Conservation (phyloP, 2,329 filamentous ascomycete genomes). For the Fusarium robinianum region DNA sequence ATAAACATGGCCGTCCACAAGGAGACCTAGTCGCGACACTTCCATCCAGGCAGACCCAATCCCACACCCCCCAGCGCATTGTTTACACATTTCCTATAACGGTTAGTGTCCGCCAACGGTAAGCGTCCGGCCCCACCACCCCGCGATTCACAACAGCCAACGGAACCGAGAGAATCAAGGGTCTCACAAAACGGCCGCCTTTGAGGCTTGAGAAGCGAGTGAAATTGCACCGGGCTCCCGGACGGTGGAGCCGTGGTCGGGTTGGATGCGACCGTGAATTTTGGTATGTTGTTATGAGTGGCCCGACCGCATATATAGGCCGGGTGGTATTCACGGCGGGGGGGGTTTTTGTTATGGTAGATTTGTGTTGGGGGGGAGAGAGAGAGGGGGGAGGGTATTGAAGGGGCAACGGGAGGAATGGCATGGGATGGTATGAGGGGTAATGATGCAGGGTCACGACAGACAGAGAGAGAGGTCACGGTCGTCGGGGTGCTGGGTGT, state of each 20-base stretch:
- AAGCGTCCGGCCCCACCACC: slow-evolving; percentile 29
- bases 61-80: slow-evolving; percentile 31
- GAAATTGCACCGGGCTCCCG: too few species aligned
- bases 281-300: slow-evolving; percentile 21
- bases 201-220: neutral
- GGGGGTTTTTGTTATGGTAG: slow-evolving; percentile 1
- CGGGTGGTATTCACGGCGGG: slow-evolving; percentile 26
- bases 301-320: slow-evolving; percentile 6
- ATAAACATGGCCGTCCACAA: slow-evolving; percentile 21
- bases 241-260: slow-evolving; percentile 5
- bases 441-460: slow-evolving; percentile 54
- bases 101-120: slow-evolving; percentile 42
- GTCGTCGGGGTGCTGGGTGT: too few species aligned
- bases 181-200: slow-evolving; percentile 29
- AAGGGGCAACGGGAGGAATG: slow-evolving; percentile 24
- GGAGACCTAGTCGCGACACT: slow-evolving; percentile 19
- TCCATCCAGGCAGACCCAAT: slow-evolving; percentile 16
- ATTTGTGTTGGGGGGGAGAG: slow-evolving; percentile 15
- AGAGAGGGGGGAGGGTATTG: slow-evolving; percentile 21
- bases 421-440: slow-evolving; percentile 1
- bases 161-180: slow-evolving; percentile 27
- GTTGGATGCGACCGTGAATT: slow-evolving; percentile 31
- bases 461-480: too few species aligned
- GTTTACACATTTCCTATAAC: slow-evolving; percentile 53
- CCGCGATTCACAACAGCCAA: slow-evolving; percentile 37